These are phyloP conservation scores for Beta lomatogona DNA, from an alignment of 179 eudicot genomes.

Conservation along the genomic window DNA sequence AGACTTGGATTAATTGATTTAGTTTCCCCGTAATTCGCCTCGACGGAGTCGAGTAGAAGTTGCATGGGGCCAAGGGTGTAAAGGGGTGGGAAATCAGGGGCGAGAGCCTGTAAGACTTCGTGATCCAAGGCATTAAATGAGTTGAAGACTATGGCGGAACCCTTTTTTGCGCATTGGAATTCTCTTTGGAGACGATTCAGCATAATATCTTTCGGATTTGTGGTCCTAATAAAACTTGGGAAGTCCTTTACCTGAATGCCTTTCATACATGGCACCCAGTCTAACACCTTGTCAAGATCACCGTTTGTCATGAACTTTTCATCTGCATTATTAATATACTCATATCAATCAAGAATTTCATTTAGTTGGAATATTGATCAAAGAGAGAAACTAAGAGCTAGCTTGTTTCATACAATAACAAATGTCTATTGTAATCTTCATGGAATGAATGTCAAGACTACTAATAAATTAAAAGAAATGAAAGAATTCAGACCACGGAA, in stretches of 20 bases:
- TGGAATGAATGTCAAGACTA: too few species aligned
- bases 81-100: not conserved
- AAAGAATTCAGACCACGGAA: too few species aligned
- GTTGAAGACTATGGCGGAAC: constrained; percentile 21
- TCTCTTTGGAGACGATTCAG: not conserved
- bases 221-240: constrained; percentile 18
- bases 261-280: constrained; percentile 20
- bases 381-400: too few species aligned
- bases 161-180: not conserved
- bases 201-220: constrained; percentile 11
- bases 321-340: constrained; percentile 11
- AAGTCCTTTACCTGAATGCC: constrained; percentile 12
- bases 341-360: too few species aligned
- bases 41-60: not conserved
- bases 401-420: too few species aligned
- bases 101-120: not conserved
- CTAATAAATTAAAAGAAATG: too few species aligned
- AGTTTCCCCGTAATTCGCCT: not conserved
- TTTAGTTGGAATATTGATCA: too few species aligned
- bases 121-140: constrained; percentile 20
- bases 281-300: constrained; percentile 7
- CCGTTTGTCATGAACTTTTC: constrained; percentile 16
- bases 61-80: constrained; percentile 12
- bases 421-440: too few species aligned
- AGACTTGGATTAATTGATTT: not conserved